These are phyloP conservation scores for Trametes gibbosa DNA, from an alignment of 768 basidiomycete genomes.

Conservation along the genomic window DNA sequence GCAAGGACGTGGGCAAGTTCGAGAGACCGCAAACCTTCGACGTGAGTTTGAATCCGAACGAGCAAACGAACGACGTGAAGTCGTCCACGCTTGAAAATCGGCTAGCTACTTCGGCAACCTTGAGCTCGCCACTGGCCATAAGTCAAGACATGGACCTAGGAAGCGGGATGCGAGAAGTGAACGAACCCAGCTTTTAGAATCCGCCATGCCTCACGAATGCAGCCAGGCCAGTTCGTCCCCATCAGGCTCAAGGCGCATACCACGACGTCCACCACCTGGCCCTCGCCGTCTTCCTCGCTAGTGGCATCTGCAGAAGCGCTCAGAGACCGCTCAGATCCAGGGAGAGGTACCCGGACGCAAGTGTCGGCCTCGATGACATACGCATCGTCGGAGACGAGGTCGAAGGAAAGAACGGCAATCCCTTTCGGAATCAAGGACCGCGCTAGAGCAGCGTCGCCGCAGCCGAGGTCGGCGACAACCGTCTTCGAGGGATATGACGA, in stretches of 20 bases:
- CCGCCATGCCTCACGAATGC: constrained; percentile 86
- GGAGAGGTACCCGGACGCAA: constrained; percentile 75
- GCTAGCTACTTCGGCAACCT: constrained; percentile 88
- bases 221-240: constrained; percentile 94
- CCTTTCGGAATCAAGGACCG: constrained; percentile 68
- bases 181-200: constrained; percentile 74
- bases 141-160: constrained; percentile 10
- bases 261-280: constrained; percentile 84
- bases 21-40: constrained; percentile 51
- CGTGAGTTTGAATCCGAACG: constrained; percentile 69
- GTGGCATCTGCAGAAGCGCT: background rate
- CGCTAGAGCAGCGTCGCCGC: constrained; percentile 90
- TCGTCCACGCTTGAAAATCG: constrained; percentile 68
- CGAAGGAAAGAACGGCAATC: constrained; percentile 71
- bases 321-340: constrained; percentile 58
- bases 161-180: background rate
- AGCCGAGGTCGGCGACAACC: constrained; percentile 90
- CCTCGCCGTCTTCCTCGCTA: constrained; percentile 47
- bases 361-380: constrained; percentile 92
- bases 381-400: constrained; percentile 69
- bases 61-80: constrained; percentile 60
- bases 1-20: background rate
- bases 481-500: constrained; percentile 61
- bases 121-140: constrained; percentile 64
- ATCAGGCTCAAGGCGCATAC: constrained; percentile 95